Percentiles rank a stretch among this genome's conserved stretches.
These are phyloP conservation scores for Phytophthora lateralis DNA, from an alignment of 352 stramenopile genomes.

Conservation along the genomic window DNA sequence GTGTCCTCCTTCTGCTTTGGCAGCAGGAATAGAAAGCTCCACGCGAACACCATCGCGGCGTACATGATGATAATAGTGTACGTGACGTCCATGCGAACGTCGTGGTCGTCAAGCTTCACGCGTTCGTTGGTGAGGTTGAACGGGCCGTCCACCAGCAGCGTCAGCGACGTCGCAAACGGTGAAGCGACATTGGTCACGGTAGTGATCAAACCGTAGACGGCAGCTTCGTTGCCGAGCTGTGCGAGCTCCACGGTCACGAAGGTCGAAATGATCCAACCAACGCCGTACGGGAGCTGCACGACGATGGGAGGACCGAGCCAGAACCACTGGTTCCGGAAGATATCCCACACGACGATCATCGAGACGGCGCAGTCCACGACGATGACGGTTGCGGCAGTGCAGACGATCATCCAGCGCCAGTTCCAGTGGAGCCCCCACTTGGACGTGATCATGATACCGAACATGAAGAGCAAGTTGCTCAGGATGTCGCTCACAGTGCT, in stretches of 20 bases:
- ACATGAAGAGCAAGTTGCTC: slow-evolving; percentile 38
- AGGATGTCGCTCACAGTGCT: slow-evolving; percentile 38
- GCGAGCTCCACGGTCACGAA: slow-evolving; percentile 27
- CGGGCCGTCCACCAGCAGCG: slow-evolving; percentile 16
- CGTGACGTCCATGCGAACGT: slow-evolving; percentile 26
- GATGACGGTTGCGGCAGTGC: slow-evolving; percentile 13
- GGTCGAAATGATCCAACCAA: slow-evolving; percentile 28
- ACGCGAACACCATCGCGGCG: slow-evolving; percentile 21
- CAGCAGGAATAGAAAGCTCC: slow-evolving; percentile 22
- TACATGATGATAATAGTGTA: slow-evolving; percentile 33
- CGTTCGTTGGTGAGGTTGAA: slow-evolving; percentile 24
- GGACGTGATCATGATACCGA: slow-evolving; percentile 40
- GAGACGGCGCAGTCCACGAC: slow-evolving; percentile 11
- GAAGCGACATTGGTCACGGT: slow-evolving; percentile 16
- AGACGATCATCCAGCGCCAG: slow-evolving; percentile 28
- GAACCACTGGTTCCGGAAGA: slow-evolving; percentile 29
- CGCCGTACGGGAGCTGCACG: slow-evolving; percentile 26
- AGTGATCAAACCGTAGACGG: slow-evolving; percentile 24
- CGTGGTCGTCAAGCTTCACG: slow-evolving; percentile 18
- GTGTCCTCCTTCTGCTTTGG: slow-evolving; percentile 30
- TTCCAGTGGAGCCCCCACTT: slow-evolving; percentile 38
- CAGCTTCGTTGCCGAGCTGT: slow-evolving; percentile 22
- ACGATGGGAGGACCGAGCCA: slow-evolving; percentile 25
- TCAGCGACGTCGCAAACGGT: slow-evolving; percentile 23
- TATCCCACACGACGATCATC: slow-evolving; percentile 25